phyloP scores from a whole-genome alignment of 2,329 filamentous ascomycete genomes.

The Dichotomopilus funicola region DNA sequence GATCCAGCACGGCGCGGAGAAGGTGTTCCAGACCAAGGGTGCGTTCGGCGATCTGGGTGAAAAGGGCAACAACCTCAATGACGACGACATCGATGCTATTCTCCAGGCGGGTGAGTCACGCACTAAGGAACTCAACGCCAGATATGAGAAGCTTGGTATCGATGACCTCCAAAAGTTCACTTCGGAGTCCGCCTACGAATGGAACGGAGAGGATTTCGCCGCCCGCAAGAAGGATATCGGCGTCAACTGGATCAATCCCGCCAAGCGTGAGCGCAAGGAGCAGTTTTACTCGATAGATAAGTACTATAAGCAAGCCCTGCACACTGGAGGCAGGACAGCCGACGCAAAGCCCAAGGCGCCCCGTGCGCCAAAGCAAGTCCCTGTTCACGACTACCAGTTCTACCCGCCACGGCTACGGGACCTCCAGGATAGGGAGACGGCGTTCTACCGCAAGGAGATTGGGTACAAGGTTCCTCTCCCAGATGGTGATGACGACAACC shows the following conservation, averaged over 20 bases:
- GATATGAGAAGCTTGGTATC: slow-evolving; percentile 93
- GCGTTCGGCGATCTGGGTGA: slow-evolving; percentile 53
- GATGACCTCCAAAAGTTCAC: slow-evolving; percentile 97
- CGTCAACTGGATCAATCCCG: slow-evolving; percentile 94
- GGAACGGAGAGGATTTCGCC: slow-evolving; percentile 96
- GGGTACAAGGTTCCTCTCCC: slow-evolving; percentile 87
- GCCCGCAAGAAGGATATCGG: slow-evolving; percentile 88
- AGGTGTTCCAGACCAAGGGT: slow-evolving; percentile 74
- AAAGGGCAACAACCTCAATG: slow-evolving; percentile 59
- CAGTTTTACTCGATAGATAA: slow-evolving; percentile 98
- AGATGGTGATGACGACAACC: slow-evolving; percentile 76
- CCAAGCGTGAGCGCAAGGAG: slow-evolving; percentile 97
- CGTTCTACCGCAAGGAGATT: slow-evolving; percentile 92
- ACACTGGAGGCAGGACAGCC: slow-evolving; percentile 67
- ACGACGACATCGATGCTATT: slow-evolving; percentile 87
- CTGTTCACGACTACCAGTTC: slow-evolving; percentile 95
- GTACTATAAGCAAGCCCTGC: slow-evolving; percentile 88
- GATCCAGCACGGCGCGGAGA: slow-evolving; percentile 98
- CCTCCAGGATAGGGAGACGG: slow-evolving; percentile 92
- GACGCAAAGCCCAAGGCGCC: slow-evolving; percentile 92
- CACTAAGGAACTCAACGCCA: slow-evolving; percentile 83
- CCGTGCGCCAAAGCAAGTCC: slow-evolving; percentile 86
- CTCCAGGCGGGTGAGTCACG: slow-evolving; percentile 79
- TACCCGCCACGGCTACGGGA: slow-evolving; percentile 79
- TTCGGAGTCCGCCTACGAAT: slow-evolving; percentile 95